Conservation (phyloP, 371 early-diverging fungal species). For the Mortierella sp. region DNA sequence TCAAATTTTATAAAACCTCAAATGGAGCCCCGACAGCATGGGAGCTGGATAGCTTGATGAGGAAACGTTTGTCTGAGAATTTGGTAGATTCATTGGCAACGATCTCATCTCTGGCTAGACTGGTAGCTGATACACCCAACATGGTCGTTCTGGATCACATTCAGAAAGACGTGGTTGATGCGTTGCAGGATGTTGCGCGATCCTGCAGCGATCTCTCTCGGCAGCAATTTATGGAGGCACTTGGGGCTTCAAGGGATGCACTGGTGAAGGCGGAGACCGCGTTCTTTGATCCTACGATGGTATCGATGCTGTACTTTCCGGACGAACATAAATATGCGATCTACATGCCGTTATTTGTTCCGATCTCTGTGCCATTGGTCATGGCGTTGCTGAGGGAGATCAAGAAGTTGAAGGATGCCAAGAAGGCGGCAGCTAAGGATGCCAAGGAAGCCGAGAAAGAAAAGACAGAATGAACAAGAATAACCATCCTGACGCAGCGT, state of each 20-base stretch:
- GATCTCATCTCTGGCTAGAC: constrained; percentile 78
- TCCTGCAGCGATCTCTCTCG: constrained; percentile 22
- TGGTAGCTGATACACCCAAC: constrained; percentile 85
- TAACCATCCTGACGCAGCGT: too few relatives aligned
- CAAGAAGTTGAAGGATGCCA: constrained; percentile 50
- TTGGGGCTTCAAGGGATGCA: constrained; percentile 70
- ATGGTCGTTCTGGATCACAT: constrained; percentile 94
- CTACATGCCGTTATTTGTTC: constrained; percentile 97
- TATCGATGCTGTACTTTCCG: constrained; percentile 96
- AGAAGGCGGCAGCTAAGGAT: constrained; percentile 16
- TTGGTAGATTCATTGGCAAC: constrained; percentile 78
- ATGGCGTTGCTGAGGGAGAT: constrained; percentile 66
- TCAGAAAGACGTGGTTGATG: constrained; percentile 63
- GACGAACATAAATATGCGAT: constrained; percentile 97
- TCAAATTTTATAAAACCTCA: constrained; percentile 28
- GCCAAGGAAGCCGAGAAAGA: constrained; percentile 18
- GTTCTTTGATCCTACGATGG: constrained; percentile 98
- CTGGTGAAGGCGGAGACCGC: constrained; percentile 83
- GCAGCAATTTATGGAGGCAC: constrained; percentile 61
- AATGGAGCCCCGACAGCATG: constrained; percentile 64
- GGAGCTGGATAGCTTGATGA: constrained; percentile 81
- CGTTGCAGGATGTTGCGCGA: constrained; percentile 26
- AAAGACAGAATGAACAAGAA: constrained; percentile 31
- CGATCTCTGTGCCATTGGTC: constrained; percentile 82
- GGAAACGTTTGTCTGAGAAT: constrained; percentile 75